These are phyloP conservation scores for Sarcocystis neurona DNA, from an alignment of 169 alveolate species.

Conservation along the genomic window DNA sequence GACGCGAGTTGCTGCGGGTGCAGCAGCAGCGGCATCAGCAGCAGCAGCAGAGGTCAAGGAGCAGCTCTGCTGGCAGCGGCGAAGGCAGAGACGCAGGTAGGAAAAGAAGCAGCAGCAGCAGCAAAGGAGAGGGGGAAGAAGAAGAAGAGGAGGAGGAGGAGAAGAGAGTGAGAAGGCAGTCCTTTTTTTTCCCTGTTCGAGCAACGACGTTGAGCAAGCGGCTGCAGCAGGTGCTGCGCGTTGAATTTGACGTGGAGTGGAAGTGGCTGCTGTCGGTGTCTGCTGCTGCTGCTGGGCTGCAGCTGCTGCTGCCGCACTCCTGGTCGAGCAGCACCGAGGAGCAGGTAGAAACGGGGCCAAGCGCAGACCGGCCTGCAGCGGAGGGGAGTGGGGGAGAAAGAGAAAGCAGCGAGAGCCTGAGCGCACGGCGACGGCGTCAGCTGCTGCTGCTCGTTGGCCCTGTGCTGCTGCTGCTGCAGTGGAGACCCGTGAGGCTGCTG, in stretches of 20 bases:
- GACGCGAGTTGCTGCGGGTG: background rate
- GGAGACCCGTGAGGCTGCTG: slow-evolving; percentile 15
- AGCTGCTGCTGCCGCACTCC: background rate
- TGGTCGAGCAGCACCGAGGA: background rate
- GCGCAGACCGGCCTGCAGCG: background rate
- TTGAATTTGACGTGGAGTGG: slow-evolving; percentile 20
- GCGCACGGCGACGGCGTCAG: background rate
- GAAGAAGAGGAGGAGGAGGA: too few species aligned
- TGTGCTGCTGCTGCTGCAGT: background rate
- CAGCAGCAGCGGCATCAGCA: background rate
- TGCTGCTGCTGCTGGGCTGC: background rate
- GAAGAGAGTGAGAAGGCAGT: too few species aligned
- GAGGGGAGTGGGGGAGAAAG: background rate
- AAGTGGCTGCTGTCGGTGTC: background rate
- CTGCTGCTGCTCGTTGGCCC: background rate
- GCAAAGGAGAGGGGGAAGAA: too few species aligned
- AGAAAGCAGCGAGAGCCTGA: background rate
- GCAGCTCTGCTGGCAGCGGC: too few species aligned
- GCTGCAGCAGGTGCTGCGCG: background rate
- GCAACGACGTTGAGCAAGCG: slow-evolving; percentile 12
- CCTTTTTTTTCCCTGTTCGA: too few species aligned
- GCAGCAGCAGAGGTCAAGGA: too few species aligned
- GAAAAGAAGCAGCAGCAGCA: too few species aligned
- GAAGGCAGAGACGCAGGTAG: too few species aligned
- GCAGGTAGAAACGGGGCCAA: background rate